A percentile compares a stretch with the other conserved stretches of the same genome.
These are phyloP conservation scores for Corniculantispora saksenae DNA, from an alignment of 2,329 filamentous ascomycete species.

Conservation along the genomic window DNA sequence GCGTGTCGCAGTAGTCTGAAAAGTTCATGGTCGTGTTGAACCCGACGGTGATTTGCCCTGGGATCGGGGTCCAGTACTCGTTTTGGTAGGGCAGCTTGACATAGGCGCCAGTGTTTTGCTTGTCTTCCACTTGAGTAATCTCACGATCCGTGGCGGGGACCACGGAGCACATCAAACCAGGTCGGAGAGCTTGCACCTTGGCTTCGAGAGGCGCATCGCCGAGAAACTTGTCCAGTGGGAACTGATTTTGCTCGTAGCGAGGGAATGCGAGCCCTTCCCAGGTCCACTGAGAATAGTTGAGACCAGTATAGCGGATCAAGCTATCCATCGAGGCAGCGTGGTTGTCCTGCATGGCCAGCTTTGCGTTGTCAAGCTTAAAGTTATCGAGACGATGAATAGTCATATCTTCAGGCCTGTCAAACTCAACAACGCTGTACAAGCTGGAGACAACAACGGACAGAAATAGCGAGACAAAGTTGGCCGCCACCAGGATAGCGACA, in stretches of 20 bases:
- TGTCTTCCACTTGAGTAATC: conserved; percentile 18
- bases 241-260: conserved; percentile 20
- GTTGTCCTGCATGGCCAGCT: conserved; percentile 26
- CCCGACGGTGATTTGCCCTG: conserved; percentile 19
- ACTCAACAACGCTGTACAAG: conserved; percentile 30
- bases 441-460: conserved; percentile 25
- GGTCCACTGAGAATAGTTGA: conserved; percentile 35
- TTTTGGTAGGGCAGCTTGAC: conserved; percentile 13
- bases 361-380: conserved; percentile 27
- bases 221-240: conserved; percentile 12
- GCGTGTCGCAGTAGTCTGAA: conserved; percentile 24
- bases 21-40: conserved; percentile 26
- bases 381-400: conserved; percentile 30
- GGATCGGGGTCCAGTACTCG: not conserved
- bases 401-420: conserved; percentile 25
- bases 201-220: conserved; percentile 21
- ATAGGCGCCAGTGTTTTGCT: conserved; percentile 14
- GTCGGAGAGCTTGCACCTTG: conserved; percentile 23
- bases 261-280: conserved; percentile 32
- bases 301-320: conserved; percentile 29
- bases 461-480: not conserved
- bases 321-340: conserved; percentile 29
- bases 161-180: conserved; percentile 25
- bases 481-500: conserved; percentile 20
- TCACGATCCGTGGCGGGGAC: conserved; percentile 20